These are phyloP conservation scores for Capsella bursapastoris DNA, from an alignment of 345 rosid species.

Conservation along the genomic window DNA sequence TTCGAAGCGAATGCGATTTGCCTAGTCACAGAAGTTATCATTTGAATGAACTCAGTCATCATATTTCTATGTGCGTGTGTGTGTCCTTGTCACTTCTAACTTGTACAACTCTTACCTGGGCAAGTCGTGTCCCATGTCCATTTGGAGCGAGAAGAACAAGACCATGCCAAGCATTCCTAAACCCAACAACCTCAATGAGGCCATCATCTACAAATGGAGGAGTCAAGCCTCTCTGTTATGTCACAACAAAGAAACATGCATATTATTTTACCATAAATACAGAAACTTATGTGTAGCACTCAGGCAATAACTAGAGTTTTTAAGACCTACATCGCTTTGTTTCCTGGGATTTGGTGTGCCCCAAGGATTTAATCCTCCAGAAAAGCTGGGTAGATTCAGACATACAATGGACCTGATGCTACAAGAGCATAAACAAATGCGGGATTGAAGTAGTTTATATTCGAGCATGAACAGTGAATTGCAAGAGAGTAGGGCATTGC, in stretches of 20 bases:
- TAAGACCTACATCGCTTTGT: constrained; percentile 53
- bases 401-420: constrained; percentile 79
- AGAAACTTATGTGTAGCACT: constrained; percentile 4
- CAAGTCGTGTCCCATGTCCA: constrained; percentile 92
- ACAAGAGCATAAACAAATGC: constrained; percentile 24
- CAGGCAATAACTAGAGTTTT: not conserved
- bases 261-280: constrained; percentile 2
- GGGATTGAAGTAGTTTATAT: constrained; percentile 6
- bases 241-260: constrained; percentile 24
- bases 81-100: not conserved
- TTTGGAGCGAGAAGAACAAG: constrained; percentile 81
- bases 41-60: constrained; percentile 27
- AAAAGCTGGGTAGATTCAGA: constrained; percentile 95
- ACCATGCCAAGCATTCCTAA: constrained; percentile 99
- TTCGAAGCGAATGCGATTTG: constrained; percentile 79
- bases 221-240: constrained; percentile 74
- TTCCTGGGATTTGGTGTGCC: constrained; percentile 75
- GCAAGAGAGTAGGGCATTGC: not conserved
- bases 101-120: constrained; percentile 39
- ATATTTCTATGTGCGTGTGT: not conserved
- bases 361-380: constrained; percentile 97
- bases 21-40: constrained; percentile 49
- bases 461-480: not conserved
- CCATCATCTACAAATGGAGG: constrained; percentile 91
- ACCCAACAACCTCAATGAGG: constrained; percentile 84